Conservation (phyloP, 257 asterid species). For the Marsdenia floribunda region DNA sequence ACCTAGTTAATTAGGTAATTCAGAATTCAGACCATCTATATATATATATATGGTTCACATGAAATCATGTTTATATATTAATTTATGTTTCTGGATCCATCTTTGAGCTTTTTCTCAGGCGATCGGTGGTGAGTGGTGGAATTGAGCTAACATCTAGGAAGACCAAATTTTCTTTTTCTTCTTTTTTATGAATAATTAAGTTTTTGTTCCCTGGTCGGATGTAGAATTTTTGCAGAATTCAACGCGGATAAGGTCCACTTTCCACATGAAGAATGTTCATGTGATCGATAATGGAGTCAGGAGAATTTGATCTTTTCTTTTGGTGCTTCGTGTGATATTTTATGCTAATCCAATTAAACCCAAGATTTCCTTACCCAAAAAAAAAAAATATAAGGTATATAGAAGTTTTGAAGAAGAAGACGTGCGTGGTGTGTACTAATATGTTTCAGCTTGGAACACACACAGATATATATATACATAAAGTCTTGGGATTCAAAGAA, state of each 20-base stretch:
- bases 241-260: background rate
- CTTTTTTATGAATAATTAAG: too few species aligned
- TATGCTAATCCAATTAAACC: constrained; percentile 10
- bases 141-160: background rate
- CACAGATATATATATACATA: too few species aligned
- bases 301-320: background rate
- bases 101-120: constrained; percentile 7
- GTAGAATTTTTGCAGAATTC: background rate
- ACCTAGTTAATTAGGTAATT: background rate
- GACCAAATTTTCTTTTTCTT: too few species aligned
- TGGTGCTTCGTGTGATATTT: background rate
- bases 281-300: background rate
- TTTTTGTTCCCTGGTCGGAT: background rate
- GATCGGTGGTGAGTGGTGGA: background rate
- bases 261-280: background rate
- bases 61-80: background rate
- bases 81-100: background rate
- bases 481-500: background rate
- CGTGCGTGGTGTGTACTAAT: background rate
- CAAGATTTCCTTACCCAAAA: background rate
- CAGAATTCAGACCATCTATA: background rate
- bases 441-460: constrained; percentile 1
- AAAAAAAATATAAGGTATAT: background rate
- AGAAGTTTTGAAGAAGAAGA: background rate
- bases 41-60: background rate